These are phyloP conservation scores for Paramecium bursaria DNA, from an alignment of 73 alveolate genomes.

Conservation along the genomic window DNA sequence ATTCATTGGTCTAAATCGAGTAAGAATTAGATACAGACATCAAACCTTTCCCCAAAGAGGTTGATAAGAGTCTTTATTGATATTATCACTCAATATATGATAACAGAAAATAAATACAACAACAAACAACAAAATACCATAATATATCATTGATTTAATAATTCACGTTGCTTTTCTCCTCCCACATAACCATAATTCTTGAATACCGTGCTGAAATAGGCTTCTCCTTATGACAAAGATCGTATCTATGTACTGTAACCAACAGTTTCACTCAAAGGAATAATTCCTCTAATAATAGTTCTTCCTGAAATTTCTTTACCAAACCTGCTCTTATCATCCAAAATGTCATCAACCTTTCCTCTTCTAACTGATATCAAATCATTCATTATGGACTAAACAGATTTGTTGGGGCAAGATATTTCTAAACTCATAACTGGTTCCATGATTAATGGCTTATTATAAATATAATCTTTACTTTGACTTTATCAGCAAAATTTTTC, in stretches of 20 bases:
- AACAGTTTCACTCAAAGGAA: constrained; percentile 43
- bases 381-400: constrained; percentile 2
- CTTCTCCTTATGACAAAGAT: constrained; percentile 42
- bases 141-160: no score
- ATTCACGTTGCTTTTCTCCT: no score
- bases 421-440: constrained; percentile 49
- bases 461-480: constrained; percentile 1
- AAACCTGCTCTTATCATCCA: background rate
- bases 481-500: background rate
- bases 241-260: constrained; percentile 29
- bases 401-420: constrained; percentile 34
- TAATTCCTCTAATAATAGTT: constrained; percentile 9
- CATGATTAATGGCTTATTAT: constrained; percentile 11
- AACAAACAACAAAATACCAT: no score
- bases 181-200: constrained; percentile 47
- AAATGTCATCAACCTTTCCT: constrained; percentile 28
- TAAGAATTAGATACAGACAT: constrained; percentile 97
- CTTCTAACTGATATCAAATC: constrained; percentile 45
- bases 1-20: constrained; percentile 83
- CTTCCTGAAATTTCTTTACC: background rate
- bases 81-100: constrained; percentile 78
- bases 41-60: constrained; percentile 97
- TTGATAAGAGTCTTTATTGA: constrained; percentile 95
- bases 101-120: background rate
- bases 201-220: constrained; percentile 2